Percentiles rank a stretch among this genome's conserved stretches.
These are phyloP conservation scores for Mrakia gelida DNA, from an alignment of 768 basidiomycete species.

Conservation along the genomic window DNA sequence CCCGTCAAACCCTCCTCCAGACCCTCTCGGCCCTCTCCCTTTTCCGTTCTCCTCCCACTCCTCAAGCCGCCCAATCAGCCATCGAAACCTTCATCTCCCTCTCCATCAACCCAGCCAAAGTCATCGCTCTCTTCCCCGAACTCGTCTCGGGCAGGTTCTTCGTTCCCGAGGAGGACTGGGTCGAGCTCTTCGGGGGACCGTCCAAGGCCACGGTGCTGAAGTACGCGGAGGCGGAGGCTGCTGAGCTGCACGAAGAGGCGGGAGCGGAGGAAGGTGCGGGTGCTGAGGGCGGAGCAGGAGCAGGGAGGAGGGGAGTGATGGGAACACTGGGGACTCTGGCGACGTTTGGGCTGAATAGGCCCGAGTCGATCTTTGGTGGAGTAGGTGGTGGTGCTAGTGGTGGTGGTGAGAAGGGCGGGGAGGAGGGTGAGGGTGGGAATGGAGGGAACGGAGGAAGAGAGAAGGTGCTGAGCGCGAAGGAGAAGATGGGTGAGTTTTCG, in stretches of 20 bases:
- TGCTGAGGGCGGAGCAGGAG: conserved; percentile 14
- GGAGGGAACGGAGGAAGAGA: conserved; percentile 15
- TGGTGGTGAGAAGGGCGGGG: conserved; percentile 36
- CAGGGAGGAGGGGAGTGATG: conserved; percentile 40
- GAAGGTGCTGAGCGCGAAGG: conserved; percentile 21
- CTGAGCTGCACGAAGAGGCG: conserved; percentile 38
- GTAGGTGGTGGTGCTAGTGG: conserved; percentile 40
- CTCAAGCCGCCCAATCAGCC: conserved; percentile 60
- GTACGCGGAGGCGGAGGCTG: conserved; percentile 34
- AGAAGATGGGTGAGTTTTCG: conserved; percentile 1
- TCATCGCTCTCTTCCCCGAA: conserved; percentile 76
- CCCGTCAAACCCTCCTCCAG: conserved; percentile 58
- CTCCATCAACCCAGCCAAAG: conserved; percentile 88
- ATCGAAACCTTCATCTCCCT: conserved; percentile 83
- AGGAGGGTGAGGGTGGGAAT: conserved; percentile 30
- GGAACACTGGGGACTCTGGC: conserved; percentile 26
- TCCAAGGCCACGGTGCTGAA: conserved; percentile 40
- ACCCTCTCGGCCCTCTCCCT: conserved; percentile 73
- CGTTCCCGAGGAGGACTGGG: conserved; percentile 66
- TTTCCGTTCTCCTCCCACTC: conserved; percentile 49
- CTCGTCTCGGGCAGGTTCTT: conserved; percentile 70
- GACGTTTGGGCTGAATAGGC: conserved; percentile 28
- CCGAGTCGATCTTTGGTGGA: conserved; percentile 38
- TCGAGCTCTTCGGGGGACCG: conserved; percentile 73
- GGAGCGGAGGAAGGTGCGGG: conserved; percentile 39